Base-by-base conservation (phyloP, 2,329 filamentous ascomycete genomes). In the Aspergillus sp. region DNA sequence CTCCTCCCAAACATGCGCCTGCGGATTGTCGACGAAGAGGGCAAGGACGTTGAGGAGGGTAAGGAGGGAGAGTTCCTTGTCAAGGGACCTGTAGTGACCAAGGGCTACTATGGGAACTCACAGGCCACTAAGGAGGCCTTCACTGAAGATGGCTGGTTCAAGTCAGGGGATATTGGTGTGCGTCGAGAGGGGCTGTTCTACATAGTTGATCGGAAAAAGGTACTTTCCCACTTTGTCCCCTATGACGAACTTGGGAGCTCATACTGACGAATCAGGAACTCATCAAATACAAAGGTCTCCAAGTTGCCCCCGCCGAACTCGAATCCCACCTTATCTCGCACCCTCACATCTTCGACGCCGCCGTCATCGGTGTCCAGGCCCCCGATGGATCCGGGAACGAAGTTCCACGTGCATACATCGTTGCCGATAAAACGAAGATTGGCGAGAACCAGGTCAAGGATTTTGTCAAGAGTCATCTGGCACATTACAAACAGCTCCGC, bases 1-100 rank as follows among this genome's bases (percentile, higher is more conserved):
- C 58, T 61, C 3, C 52, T 58, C 14, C 70, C 21, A 77, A 79
- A 68, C 69, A 74, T 58, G 65, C 57, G 57, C n/a, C 25, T 40
- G 23, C 81, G 79, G 58, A 70, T 87, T 3, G 73, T 87, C 8
- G 82, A 85, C 64, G 83, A 85, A 21, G 69, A 79, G 9, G 82
- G 80, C 2, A 77, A 73, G 1, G 81, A 84, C 57, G 79, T 85
- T 44, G 76, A 78, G 8, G 76, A 76, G 52, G 74, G 76, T 43
- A 71, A 76, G 3, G 68, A 70, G 6, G 82, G 82, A 4, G 82
- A 84, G 68, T 64, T 84, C 9, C 82, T 79, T 64, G 70, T 82
- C 9, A 71, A 80, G 12, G 81, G 82, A 0, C 81, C 81, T 0
- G 78, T 76, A 3, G 72, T 84, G 4, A 77, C 81, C n/a, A 75